A percentile compares a stretch with the other conserved stretches of the same genome.
Evolutionary conservation across 345 rosid genomes (phyloP).

Genomic region (Kandelia obovata): DNA sequence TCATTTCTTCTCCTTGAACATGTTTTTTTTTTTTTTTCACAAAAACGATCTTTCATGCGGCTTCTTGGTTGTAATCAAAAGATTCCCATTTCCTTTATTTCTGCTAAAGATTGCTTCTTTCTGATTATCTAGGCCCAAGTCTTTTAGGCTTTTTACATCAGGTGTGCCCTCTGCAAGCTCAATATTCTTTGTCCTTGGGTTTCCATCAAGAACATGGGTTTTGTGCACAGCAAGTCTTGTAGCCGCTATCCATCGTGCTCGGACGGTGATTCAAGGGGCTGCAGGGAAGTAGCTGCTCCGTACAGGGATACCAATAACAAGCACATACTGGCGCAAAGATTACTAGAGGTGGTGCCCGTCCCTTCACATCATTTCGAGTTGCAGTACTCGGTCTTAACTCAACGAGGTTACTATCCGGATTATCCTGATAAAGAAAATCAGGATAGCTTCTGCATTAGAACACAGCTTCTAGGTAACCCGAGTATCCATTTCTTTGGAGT

Average conservation of each 20-base stretch:
- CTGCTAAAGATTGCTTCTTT: constrained; percentile 14
- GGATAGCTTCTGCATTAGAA: constrained; percentile 74
- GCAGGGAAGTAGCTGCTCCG: constrained; percentile 16
- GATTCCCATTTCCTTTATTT: constrained; percentile 22
- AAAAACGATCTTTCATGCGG: constrained; percentile 14
- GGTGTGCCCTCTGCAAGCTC: constrained; percentile 10
- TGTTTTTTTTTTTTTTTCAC: constrained; percentile 17
- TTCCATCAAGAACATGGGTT: constrained; percentile 55
- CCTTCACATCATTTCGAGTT: constrained; percentile 61
- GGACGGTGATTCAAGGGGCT: constrained; percentile 44
- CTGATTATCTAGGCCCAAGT: not conserved
- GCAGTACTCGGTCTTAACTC: constrained; percentile 71
- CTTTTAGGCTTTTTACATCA: constrained; percentile 7
- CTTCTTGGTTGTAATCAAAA: constrained; percentile 28
- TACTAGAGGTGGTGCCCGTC: constrained; percentile 54
- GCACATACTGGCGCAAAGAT: constrained; percentile 49
- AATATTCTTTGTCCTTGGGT: constrained; percentile 4
- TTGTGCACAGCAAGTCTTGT: constrained; percentile 82
- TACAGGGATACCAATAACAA: constrained; percentile 25
- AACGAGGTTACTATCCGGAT: constrained; percentile 81
- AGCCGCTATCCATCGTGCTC: constrained; percentile 54
- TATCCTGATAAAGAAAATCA: constrained; percentile 80
- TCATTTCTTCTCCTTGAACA: constrained; percentile 8
- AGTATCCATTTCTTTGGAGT: constrained; percentile 90
- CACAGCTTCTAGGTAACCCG: constrained; percentile 77